A percentile compares a stretch with the other conserved stretches of the same genome.
These are phyloP conservation scores for Lepraria neglecta DNA, from an alignment of 495 filamentous ascomycete species.

Conservation along the genomic window DNA sequence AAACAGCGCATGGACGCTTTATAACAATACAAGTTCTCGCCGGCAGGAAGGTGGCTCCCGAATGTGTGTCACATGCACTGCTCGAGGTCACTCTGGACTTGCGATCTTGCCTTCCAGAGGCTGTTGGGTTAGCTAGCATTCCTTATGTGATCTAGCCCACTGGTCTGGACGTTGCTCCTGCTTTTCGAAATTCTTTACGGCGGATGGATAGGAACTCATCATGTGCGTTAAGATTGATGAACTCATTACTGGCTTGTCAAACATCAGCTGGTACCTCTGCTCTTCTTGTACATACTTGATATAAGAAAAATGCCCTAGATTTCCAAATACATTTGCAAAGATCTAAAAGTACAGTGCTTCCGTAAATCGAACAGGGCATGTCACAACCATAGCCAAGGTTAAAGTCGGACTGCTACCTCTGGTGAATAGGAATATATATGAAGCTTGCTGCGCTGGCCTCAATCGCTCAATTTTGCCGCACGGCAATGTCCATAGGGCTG, in stretches of 20 bases:
- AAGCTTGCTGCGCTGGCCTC: no score
- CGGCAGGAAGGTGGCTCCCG: not conserved
- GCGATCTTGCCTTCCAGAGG: constrained; percentile 10
- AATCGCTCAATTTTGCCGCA: not conserved
- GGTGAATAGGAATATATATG: no score
- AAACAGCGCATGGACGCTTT: constrained; percentile 1
- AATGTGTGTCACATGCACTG: not conserved
- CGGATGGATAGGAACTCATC: not conserved
- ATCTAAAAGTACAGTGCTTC: not conserved
- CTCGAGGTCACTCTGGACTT: not conserved
- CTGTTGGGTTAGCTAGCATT: constrained; percentile 16
- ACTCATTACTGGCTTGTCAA: not conserved
- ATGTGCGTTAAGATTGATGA: constrained; percentile 3
- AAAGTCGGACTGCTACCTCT: no score
- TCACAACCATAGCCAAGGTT: not conserved
- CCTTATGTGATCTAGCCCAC: constrained; percentile 11
- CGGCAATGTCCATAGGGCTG: constrained; percentile 16
- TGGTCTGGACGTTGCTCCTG: constrained; percentile 1
- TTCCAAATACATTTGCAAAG: not conserved
- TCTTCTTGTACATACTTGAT: constrained; percentile 4
- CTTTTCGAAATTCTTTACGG: not conserved
- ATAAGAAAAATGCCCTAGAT: not conserved
- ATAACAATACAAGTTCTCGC: not conserved
- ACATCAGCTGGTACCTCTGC: constrained; percentile 7
- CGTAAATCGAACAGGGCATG: not conserved